Base-by-base conservation (phyloP, 164 flowering plant species). In the Magnolia kwangsiensis region DNA sequence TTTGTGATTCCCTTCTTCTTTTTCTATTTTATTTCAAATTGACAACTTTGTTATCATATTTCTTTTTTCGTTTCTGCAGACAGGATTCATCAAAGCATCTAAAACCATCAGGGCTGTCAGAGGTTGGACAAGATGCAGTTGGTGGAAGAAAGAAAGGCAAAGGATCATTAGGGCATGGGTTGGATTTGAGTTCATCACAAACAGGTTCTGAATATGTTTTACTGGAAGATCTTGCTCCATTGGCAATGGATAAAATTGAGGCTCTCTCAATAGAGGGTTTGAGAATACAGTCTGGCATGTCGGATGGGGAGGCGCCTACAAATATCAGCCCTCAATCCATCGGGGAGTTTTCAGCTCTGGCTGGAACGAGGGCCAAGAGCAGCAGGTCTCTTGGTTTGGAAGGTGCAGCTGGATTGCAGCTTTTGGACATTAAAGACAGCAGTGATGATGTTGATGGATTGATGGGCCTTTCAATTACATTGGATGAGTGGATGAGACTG, bases 221-320 rank as follows among this genome's bases (percentile, higher is more conserved):
- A 77, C 75, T 94, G 16, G 97, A 91, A 83, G 94, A 96, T 80
- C 93, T 96, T 78, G 97, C 97, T 81, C 97, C 97, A 49, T 81
- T 92, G 77, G 99, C 96, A 59, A 88, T 92, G 94, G 97, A 94
- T 78, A 92, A 91, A 80, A 90, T 96, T 73, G 99, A 94, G 87
- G 97, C 92, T 67, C 97, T 94, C 70, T 87, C 97, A 37, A 84
- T 96, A 13, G 99, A 96, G 81, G 99, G 98, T 4, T 84, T 96
- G 84, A 94, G 92, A 83, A 91, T 91, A 81, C 97, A 94, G 74
- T 87, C 97, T 16, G 97, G 97, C 77, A 87, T 91, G 98, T 87
- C 95, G 0, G 87, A 86, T 67, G 89, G 87, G 73, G 94, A 90
- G 68, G 91, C 93, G 27, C 92, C 98, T 50, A 86, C 98, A 72